Base-by-base conservation (phyloP, 2,329 filamentous ascomycete genomes). In the Penicillium concentricum region DNA sequence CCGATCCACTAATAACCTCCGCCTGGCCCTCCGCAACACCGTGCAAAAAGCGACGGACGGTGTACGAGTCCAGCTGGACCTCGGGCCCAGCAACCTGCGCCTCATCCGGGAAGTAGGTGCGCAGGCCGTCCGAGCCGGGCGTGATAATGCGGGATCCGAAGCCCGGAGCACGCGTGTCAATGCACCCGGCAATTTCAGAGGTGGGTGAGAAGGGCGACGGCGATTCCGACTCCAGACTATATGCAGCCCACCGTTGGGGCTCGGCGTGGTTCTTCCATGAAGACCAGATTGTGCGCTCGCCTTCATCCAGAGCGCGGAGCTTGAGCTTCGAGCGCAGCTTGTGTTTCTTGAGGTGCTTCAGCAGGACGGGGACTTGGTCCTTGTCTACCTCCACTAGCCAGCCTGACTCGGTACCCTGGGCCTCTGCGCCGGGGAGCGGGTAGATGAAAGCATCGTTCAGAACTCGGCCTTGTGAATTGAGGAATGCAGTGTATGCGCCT, bases 361-460 rank as follows among this genome's bases (percentile, higher is more conserved):
- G 72, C 56, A 97, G 73, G 4, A 72, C 76, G 2, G 82, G 76
- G 0, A 84, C 84, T 67, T 92, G 84, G 5, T 76, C 77, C 5
- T 84, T 84, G 74, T 96, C 92, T 13, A 92, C 89, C 70, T 99
- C 94, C 58, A 99, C 81, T 57, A 96, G 75, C 79, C 89, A 93
- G 30, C 81, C 76, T 5, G 69, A 68, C 54, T 67, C 75, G 43
- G 60, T 66, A 12, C 60, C 61, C 34, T 58, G 62, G 46, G 59
- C 65, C 20, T 66, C 53, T 51, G 67, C 54, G 68, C 44, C 75
- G 68, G 61, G 84, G 77, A 73, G 63, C 0, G 87, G 88, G 79
- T 96, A 97, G 46, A 99, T 81, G 74, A 97, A 96, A 51, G 92
- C 89, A 76, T 99, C 94, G 77, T 93, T 85, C 42, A 97, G 79